phyloP scores from a whole-genome alignment of 2,329 filamentous ascomycete genomes.

The Pezicula carpinea region DNA sequence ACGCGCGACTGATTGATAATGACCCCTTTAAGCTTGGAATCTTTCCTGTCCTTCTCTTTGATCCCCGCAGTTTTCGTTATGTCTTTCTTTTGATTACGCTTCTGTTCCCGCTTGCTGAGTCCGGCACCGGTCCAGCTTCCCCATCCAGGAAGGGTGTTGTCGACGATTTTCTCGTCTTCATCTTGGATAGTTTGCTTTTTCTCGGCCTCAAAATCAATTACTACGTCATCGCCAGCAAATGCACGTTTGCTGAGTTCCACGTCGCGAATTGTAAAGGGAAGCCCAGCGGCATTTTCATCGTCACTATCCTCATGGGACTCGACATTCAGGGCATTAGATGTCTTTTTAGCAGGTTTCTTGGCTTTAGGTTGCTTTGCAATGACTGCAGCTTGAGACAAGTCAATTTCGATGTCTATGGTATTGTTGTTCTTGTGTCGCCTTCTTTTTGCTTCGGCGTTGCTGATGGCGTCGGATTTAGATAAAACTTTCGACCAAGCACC shows the following conservation, averaged over 20 bases:
- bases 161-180: constrained; percentile 78
- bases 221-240: constrained; percentile 84
- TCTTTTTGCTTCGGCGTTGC: constrained; percentile 23
- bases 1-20: constrained; percentile 89
- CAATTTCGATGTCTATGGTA: constrained; percentile 25
- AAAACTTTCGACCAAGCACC: constrained; percentile 30
- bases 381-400: constrained; percentile 27
- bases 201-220: constrained; percentile 73
- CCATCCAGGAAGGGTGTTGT: constrained; percentile 90
- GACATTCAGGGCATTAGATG: constrained; percentile 13
- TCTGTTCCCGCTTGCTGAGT: constrained; percentile 65
- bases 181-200: constrained; percentile 68
- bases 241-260: constrained; percentile 71
- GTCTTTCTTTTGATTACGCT: constrained; percentile 56
- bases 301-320: constrained; percentile 30
- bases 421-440: constrained; percentile 28
- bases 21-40: constrained; percentile 75
- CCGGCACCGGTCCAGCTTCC: constrained; percentile 87
- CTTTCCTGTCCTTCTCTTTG: constrained; percentile 71
- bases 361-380: constrained; percentile 24
- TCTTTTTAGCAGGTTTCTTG: constrained; percentile 21
- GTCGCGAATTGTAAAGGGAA: constrained; percentile 55
- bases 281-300: constrained; percentile 44
- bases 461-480: constrained; percentile 15
- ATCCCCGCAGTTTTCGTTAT: constrained; percentile 67